Conservation (phyloP, 1,139 yeast genomes). For the Diutina ranongensis region DNA sequence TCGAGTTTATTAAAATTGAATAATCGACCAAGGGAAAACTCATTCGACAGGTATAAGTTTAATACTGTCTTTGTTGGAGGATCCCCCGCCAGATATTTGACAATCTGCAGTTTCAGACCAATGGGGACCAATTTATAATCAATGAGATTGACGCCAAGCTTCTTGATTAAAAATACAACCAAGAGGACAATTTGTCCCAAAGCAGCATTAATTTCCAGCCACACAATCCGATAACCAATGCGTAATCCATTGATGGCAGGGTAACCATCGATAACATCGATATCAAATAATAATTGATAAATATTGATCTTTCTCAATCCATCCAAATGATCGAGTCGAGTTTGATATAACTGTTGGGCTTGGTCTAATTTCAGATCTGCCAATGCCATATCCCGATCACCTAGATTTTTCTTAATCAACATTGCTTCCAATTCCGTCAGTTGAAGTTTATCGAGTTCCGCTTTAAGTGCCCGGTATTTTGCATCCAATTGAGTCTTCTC, state of each 20-base stretch:
- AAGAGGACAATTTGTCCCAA: constrained; percentile 74
- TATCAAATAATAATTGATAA: constrained; percentile 69
- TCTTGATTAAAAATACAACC: constrained; percentile 49
- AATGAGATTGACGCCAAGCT: constrained; percentile 42
- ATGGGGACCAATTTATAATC: constrained; percentile 65
- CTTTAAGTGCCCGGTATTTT: constrained; percentile 26
- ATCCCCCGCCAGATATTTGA: constrained; percentile 26
- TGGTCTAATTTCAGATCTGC: constrained; percentile 46
- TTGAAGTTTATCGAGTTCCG: constrained; percentile 28
- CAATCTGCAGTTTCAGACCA: constrained; percentile 77
- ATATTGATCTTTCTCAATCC: constrained; percentile 65
- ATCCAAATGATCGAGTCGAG: constrained; percentile 54
- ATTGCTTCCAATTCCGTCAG: constrained; percentile 31
- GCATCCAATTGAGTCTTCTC: constrained; percentile 27
- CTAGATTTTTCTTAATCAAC: constrained; percentile 36
- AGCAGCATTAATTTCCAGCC: constrained; percentile 92
- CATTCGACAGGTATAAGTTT: constrained; percentile 53
- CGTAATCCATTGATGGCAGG: constrained; percentile 84
- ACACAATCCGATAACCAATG: constrained; percentile 64
- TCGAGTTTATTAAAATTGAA: constrained; percentile 65
- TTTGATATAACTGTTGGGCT: constrained; percentile 49
- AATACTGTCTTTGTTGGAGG: constrained; percentile 14
- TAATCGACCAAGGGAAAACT: constrained; percentile 55
- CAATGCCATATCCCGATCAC: constrained; percentile 37
- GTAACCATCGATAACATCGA: constrained; percentile 63